Conservation (phyloP, 2,329 filamentous ascomycete species). For the Trichoderma lentiforme region DNA sequence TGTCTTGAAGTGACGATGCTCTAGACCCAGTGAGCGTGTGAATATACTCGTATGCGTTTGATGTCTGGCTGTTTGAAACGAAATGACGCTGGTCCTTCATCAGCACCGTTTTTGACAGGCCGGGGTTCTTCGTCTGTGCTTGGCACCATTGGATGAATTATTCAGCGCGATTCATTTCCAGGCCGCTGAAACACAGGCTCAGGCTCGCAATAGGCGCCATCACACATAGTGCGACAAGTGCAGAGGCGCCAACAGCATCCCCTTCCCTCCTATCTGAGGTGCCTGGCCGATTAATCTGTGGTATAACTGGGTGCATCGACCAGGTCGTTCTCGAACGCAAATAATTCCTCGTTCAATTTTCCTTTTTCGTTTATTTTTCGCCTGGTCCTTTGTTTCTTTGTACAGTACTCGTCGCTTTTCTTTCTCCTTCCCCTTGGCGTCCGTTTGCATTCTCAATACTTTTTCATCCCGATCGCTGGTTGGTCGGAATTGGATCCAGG, state of each 20-base stretch:
- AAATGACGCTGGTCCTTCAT: slow-evolving; percentile 15
- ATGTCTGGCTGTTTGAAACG: not conserved
- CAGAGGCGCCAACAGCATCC: not conserved
- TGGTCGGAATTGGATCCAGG: not conserved
- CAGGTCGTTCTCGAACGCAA: not conserved
- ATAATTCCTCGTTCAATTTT: not conserved
- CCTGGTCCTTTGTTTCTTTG: not conserved
- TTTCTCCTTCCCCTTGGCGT: not conserved
- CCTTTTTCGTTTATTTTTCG: not conserved
- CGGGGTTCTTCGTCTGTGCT: not conserved
- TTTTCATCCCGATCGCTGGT: not conserved
- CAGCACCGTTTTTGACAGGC: not conserved
- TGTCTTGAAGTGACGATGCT: not conserved
- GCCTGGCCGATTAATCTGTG: not conserved
- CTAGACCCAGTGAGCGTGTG: not conserved
- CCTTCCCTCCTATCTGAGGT: not conserved
- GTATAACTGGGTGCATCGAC: not conserved
- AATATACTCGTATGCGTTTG: not conserved
- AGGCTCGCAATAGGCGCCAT: not conserved
- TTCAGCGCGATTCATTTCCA: slow-evolving; percentile 2
- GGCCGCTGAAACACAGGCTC: slow-evolving; percentile 2
- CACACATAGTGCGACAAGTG: slow-evolving; percentile 12
- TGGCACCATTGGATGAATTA: not conserved
- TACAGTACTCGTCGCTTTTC: not conserved
- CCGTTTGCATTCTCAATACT: not conserved